These are phyloP conservation scores for Schizothecium vesticola DNA, from an alignment of 495 filamentous ascomycete genomes.

Conservation along the genomic window DNA sequence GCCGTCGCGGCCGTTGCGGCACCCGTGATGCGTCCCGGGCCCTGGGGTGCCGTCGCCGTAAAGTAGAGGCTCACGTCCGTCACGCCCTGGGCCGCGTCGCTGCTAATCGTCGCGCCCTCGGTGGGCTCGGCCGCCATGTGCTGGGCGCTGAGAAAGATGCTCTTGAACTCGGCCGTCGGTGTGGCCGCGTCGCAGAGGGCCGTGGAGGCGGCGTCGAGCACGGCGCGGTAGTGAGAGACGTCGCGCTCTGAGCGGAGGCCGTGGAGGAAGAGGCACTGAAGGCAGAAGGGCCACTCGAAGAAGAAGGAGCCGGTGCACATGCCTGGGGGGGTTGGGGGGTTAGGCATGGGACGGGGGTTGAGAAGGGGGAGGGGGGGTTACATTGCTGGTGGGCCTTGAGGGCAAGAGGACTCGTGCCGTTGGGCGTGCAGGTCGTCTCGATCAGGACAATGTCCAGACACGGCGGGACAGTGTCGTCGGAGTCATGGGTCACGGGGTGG, in stretches of 20 bases:
- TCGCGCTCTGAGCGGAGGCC: conserved; percentile 27
- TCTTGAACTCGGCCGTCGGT: conserved; percentile 25
- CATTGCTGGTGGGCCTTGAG: conserved; percentile 35
- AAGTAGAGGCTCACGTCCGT: conserved; percentile 35
- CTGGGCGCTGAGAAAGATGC: conserved; percentile 23
- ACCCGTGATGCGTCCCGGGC: conserved; percentile 34
- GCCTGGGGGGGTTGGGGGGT: conserved; percentile 15
- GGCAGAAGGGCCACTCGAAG: conserved; percentile 34
- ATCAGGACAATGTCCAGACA: conserved; percentile 28
- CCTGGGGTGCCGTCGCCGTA: conserved; percentile 28
- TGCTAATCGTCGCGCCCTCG: conserved; percentile 19
- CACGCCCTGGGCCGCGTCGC: conserved; percentile 27
- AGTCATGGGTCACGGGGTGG: conserved; percentile 20
- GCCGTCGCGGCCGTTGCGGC: conserved; percentile 30
- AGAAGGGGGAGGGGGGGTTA: background rate
- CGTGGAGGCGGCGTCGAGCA: conserved; percentile 24
- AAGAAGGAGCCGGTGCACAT: conserved; percentile 39
- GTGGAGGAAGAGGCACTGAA: conserved; percentile 32
- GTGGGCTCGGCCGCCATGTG: conserved; percentile 13
- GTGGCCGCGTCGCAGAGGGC: conserved; percentile 27
- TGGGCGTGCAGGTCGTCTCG: conserved; percentile 26
- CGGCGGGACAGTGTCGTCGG: conserved; percentile 26
- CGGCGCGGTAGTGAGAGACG: conserved; percentile 22
- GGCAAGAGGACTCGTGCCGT: conserved; percentile 22
- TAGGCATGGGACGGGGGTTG: too few species aligned